phyloP scores from a whole-genome alignment of 805 yeast species.

The Zygotorulaspora florentina region DNA sequence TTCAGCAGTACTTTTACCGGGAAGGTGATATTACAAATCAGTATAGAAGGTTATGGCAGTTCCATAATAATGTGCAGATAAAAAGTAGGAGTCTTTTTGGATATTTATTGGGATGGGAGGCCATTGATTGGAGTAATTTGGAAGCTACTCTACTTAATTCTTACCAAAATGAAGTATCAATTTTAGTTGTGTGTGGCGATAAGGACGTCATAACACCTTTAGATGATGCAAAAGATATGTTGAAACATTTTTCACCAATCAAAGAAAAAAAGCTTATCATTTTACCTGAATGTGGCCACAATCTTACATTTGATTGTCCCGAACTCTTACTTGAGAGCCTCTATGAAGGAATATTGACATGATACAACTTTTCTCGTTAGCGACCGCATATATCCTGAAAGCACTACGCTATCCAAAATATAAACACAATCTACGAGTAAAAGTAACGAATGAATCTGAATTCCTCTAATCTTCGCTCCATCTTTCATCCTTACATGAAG shows the following conservation, averaged over 20 bases:
- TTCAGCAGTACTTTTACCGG: slow-evolving; percentile 24
- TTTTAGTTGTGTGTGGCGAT: slow-evolving; percentile 24
- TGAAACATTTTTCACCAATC: slow-evolving; percentile 8
- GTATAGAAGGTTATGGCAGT: slow-evolving; percentile 30
- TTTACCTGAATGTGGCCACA: slow-evolving; percentile 26
- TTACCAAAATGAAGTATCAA: neutral
- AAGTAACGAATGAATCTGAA: no score
- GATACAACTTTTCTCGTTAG: no score
- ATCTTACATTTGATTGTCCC: slow-evolving; percentile 28
- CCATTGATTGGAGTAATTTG: slow-evolving; percentile 21
- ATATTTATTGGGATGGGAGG: slow-evolving; percentile 33
- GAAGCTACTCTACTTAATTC: slow-evolving; percentile 1
- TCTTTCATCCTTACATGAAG: no score
- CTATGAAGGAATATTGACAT: neutral
- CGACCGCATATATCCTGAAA: no score
- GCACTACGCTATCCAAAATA: no score
- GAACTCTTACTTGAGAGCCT: neutral
- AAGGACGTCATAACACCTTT: slow-evolving; percentile 26
- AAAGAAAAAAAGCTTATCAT: slow-evolving; percentile 9
- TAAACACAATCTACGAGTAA: no score
- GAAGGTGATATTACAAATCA: slow-evolving; percentile 10
- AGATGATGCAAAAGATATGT: slow-evolving; percentile 9
- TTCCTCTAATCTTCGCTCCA: no score
- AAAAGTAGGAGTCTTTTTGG: slow-evolving; percentile 28
- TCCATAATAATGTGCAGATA: slow-evolving; percentile 28